phyloP scores from a whole-genome alignment of 768 basidiomycete species.

The Collybiopsis confluens region DNA sequence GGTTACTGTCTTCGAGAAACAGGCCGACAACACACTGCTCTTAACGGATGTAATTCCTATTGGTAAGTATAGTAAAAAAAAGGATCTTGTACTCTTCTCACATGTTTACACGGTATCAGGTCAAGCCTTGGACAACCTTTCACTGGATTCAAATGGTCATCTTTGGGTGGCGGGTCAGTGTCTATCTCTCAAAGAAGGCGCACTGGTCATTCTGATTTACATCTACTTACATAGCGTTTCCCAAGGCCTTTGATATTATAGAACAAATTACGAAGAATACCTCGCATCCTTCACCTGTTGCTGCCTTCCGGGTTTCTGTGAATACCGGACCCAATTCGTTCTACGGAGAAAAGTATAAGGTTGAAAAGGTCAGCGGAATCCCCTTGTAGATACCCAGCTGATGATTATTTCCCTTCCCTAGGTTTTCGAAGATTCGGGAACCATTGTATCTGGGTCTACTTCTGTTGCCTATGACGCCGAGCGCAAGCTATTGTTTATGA shows the following conservation, averaged over 20 bases:
- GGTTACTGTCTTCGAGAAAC: conserved; percentile 51
- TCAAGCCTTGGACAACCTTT: conserved; percentile 63
- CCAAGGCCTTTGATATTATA: conserved; percentile 29
- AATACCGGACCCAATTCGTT: conserved; percentile 49
- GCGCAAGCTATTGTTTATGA: conserved; percentile 49
- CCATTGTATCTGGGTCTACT: conserved; percentile 51
- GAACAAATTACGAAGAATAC: conserved; percentile 40
- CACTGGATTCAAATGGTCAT: conserved; percentile 53
- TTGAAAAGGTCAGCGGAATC: conserved; percentile 44
- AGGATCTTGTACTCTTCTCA: neutral
- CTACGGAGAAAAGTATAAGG: conserved; percentile 55
- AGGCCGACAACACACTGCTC: conserved; percentile 56
- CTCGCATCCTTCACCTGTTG: conserved; percentile 35
- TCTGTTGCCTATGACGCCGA: conserved; percentile 51
- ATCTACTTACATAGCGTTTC: conserved; percentile 31
- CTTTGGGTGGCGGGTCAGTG: conserved; percentile 58
- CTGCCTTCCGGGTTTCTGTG: conserved; percentile 47
- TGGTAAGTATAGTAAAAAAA: conserved; percentile 31
- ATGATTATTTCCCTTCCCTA: too few relatives aligned
- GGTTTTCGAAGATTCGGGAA: conserved; percentile 69
- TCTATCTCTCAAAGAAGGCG: neutral
- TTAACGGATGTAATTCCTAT: conserved; percentile 47
- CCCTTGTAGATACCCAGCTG: neutral
- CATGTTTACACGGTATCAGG: conserved; percentile 6
- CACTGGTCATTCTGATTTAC: neutral